Conservation (phyloP, 1,284 basidiomycete genomes). For the Wallemia ichthyophaga region DNA sequence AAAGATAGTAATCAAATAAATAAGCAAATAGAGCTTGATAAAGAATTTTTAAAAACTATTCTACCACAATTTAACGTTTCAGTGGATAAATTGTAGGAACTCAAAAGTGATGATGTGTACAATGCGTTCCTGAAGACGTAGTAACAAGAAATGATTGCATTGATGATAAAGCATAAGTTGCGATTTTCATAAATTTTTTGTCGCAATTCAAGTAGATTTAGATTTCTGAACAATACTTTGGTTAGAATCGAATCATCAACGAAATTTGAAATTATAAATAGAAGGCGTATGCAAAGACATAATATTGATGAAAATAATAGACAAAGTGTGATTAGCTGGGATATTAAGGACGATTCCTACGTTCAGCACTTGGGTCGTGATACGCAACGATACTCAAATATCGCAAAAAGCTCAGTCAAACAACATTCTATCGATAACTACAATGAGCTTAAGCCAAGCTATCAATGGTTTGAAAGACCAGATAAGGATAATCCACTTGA, state of each 20-base stretch:
- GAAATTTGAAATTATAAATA: background rate
- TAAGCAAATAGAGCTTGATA: background rate
- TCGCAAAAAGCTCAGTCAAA: background rate
- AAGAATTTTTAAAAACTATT: background rate
- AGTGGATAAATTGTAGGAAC: too few species aligned
- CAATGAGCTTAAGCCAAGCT: background rate
- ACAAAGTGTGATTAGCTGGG: background rate
- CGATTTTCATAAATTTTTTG: background rate
- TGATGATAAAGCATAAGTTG: background rate
- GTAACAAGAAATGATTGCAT: background rate
- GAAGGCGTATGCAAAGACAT: background rate
- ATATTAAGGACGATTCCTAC: background rate
- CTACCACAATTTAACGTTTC: background rate
- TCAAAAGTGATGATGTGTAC: too few species aligned
- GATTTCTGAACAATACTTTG: too few species aligned
- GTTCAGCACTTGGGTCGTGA: background rate
- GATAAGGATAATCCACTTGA: background rate
- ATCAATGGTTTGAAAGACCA: background rate
- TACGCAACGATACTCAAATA: background rate
- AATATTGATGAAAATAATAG: background rate
- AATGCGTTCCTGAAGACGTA: background rate
- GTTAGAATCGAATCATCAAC: too few species aligned
- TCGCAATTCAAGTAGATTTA: background rate
- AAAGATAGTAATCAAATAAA: background rate
- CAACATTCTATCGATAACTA: background rate